Evolutionary conservation across 495 filamentous ascomycete species (phyloP).

Genomic region (Aspergillus indologenus): DNA sequence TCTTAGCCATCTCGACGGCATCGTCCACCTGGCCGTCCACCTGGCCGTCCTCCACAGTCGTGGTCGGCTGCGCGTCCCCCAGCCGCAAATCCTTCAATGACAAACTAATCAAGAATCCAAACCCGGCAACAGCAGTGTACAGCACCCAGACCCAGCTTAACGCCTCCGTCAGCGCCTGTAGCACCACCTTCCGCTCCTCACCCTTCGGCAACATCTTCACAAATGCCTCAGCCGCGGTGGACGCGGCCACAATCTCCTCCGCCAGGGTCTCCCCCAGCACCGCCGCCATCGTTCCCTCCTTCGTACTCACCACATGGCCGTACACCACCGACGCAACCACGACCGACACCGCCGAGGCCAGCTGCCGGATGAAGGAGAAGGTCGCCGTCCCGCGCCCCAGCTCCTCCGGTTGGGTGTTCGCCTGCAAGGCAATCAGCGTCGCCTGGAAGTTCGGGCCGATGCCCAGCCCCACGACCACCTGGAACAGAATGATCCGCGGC

Average conservation of each 20-base stretch:
- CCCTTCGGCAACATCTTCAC: not conserved
- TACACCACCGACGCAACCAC: conserved; percentile 43
- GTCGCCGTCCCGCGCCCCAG: conserved; percentile 38
- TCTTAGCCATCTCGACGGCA: not conserved
- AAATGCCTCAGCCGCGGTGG: not conserved
- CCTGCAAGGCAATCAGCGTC: conserved; percentile 48
- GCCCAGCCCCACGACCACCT: conserved; percentile 53
- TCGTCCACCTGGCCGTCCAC: no score
- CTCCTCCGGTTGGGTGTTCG: conserved; percentile 28
- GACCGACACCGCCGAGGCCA: conserved; percentile 37
- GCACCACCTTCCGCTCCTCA: not conserved
- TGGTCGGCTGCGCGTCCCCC: not conserved
- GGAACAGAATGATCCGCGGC: conserved; percentile 58
- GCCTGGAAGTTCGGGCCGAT: conserved; percentile 66
- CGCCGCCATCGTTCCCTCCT: not conserved
- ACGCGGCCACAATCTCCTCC: not conserved
- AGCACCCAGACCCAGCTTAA: conserved; percentile 4
- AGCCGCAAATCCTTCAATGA: not conserved
- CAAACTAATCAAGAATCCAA: not conserved
- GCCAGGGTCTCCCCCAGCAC: not conserved
- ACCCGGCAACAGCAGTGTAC: not conserved
- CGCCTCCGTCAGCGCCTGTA: not conserved
- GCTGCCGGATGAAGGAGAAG: conserved; percentile 35
- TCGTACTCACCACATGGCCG: not conserved
- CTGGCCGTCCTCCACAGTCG: not conserved